Base-by-base conservation (phyloP, 257 asterid species). In the Jacaranda copaia region DNA sequence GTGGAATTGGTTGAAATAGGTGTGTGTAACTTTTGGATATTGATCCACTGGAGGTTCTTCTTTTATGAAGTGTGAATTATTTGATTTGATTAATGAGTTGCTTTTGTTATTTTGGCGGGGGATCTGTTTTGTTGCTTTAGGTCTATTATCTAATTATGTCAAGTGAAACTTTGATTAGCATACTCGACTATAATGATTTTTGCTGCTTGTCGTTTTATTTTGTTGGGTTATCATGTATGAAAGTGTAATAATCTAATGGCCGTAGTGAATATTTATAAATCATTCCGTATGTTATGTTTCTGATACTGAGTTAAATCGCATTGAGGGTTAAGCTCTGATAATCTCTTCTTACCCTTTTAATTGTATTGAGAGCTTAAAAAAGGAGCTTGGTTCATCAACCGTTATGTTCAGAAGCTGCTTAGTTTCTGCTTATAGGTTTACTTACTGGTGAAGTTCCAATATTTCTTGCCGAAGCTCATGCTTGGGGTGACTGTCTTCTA, bases 1-100 rank as follows among this genome's bases (percentile, higher is more conserved):
- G 49, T 59, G 48, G 58, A 16, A 49, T 40, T 53, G 46, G 42
- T 64, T 32, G 18, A 18, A 14, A 7, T 25, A 11, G 32, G 25
- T 52, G 59, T 25, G 32, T 25, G 32, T 55, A 1, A 63, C 40
- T 65, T 70, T 64, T 67, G 84, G 68, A 8, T 36, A 43, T 64
- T 71, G 66, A 57, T 69, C 60, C 25, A 11, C 20, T 18, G 16
- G 79, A 45, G 48, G 40, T 45, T 35, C 6, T 61, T 57, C 16
- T 57, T 32, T 8, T n/a, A 11, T 65, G 40, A 20, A 70, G 40
- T 36, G 67, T 42, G 49, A 51, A 38, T 67, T 20, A 35, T 74
- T 55, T 61, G 64, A 9, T 62, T 77, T 61, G 76, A 39, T 53
- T 71, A 15, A n/a, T 56, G 73, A 72, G 53, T 72, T 35, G 15